Evolutionary conservation across 2,329 filamentous ascomycete species (phyloP).

Genomic region (Ophiostoma sp.): DNA sequence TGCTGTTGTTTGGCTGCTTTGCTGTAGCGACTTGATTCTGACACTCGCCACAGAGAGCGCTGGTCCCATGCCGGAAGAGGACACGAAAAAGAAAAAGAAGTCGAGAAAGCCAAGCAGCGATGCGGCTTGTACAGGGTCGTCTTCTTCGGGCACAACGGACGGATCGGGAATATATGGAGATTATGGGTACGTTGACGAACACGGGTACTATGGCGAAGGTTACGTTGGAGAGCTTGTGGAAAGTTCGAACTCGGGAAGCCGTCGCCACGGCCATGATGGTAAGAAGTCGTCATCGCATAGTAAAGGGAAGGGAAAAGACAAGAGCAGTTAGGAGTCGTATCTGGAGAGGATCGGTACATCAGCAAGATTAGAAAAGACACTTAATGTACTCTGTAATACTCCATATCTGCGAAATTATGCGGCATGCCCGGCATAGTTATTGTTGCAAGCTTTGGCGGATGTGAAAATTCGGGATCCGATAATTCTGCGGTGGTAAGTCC

Average conservation of each 20-base stretch:
- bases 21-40: not conserved
- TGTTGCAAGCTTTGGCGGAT: not conserved
- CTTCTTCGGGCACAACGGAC: not conserved
- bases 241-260: not conserved
- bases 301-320: not conserved
- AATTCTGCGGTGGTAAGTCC: not conserved
- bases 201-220: conserved; percentile 5
- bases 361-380: not conserved
- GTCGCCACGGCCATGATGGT: not conserved
- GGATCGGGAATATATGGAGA: not conserved
- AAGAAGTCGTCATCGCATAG: conserved; percentile 18
- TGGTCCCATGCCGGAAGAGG: conserved; percentile 27
- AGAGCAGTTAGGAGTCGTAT: not conserved
- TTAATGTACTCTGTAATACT: not conserved
- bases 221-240: not conserved
- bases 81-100: conserved; percentile 26
- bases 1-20: not conserved
- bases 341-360: not conserved
- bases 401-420: no score
- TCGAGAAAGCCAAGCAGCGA: conserved; percentile 16
- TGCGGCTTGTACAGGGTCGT: not conserved
- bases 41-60: conserved; percentile 23
- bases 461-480: not conserved
- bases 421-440: not conserved
- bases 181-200: not conserved